Percentiles rank a stretch among this genome's conserved stretches.
These are phyloP conservation scores for Corynascus novoguineensis DNA, from an alignment of 495 filamentous ascomycete species.

Conservation along the genomic window DNA sequence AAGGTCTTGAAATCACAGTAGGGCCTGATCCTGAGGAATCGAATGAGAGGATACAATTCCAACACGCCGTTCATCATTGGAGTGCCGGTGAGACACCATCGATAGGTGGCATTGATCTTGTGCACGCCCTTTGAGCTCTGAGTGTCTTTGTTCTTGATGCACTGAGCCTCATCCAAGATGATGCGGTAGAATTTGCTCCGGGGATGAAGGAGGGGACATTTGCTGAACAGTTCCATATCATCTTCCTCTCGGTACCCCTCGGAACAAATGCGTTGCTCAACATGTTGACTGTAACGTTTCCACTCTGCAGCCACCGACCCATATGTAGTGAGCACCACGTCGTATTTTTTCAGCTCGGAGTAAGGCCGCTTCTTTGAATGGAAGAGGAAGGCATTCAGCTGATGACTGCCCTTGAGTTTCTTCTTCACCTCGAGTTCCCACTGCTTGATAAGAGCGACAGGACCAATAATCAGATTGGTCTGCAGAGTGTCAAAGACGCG, in stretches of 20 bases:
- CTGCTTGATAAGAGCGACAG: slow-evolving; percentile 80
- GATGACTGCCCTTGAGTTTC: slow-evolving; percentile 57
- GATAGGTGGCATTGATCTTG: slow-evolving; percentile 55
- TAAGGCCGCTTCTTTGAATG: slow-evolving; percentile 56
- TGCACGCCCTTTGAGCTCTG: slow-evolving; percentile 58
- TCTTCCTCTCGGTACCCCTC: slow-evolving; percentile 11
- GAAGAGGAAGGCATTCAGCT: slow-evolving; percentile 60
- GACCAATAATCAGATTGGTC: slow-evolving; percentile 83
- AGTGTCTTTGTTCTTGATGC: slow-evolving; percentile 80
- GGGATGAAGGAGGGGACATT: slow-evolving; percentile 59
- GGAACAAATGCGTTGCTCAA: slow-evolving; percentile 18
- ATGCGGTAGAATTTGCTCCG: slow-evolving; percentile 72
- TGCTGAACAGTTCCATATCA: slow-evolving; percentile 27
- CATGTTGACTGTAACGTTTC: slow-evolving; percentile 39
- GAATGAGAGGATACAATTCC: slow-evolving; percentile 78
- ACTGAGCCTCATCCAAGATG: slow-evolving; percentile 91
- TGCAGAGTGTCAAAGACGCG: slow-evolving; percentile 30
- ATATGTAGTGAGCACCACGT: slow-evolving; percentile 88
- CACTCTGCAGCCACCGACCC: slow-evolving; percentile 70
- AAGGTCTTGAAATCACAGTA: slow-evolving; percentile 62
- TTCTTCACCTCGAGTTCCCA: slow-evolving; percentile 81
- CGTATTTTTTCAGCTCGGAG: slow-evolving; percentile 58
- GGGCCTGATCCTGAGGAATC: slow-evolving; percentile 77
- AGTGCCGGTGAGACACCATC: slow-evolving; percentile 87
- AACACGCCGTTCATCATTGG: slow-evolving; percentile 88